Evolutionary conservation across 495 filamentous ascomycete genomes (phyloP).

Genomic region (Neurospora sp.): DNA sequence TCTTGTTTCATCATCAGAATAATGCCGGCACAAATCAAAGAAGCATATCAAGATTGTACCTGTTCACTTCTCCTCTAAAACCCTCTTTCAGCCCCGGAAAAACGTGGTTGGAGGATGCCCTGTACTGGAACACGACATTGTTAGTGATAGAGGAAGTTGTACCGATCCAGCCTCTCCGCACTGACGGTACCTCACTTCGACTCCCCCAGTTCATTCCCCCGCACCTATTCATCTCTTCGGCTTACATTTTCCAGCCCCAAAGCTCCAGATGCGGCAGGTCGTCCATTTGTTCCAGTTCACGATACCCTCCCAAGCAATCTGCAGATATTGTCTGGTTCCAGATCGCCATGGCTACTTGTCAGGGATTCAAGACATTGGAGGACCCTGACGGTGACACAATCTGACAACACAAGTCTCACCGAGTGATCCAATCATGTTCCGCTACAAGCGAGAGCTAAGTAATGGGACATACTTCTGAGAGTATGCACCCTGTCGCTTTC

Average conservation of each 20-base stretch:
- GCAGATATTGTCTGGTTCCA: not conserved
- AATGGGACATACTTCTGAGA: too few relatives aligned
- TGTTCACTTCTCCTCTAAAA: not conserved
- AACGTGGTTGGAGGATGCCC: not conserved
- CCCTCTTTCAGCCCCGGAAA: not conserved
- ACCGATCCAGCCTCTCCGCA: not conserved
- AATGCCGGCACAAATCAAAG: not conserved
- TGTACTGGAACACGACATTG: not conserved
- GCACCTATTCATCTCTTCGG: not conserved
- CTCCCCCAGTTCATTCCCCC: not conserved
- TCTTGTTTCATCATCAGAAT: not conserved
- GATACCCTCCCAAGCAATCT: not conserved
- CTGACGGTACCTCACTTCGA: not conserved
- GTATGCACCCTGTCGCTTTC: not conserved
- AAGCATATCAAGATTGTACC: not conserved
- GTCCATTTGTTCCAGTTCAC: not conserved
- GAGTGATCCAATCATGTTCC: not conserved
- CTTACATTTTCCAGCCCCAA: not conserved
- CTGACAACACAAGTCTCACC: not conserved
- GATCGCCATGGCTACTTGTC: not conserved
- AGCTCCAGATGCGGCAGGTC: not conserved
- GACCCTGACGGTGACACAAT: not conserved
- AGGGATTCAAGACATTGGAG: not conserved
- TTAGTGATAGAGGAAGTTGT: not conserved
- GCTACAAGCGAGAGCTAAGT: not conserved